Percentiles rank a stretch among this genome's conserved stretches.
phyloP scores from a whole-genome alignment of 208 protist species.

The Crithidia sp. region DNA sequence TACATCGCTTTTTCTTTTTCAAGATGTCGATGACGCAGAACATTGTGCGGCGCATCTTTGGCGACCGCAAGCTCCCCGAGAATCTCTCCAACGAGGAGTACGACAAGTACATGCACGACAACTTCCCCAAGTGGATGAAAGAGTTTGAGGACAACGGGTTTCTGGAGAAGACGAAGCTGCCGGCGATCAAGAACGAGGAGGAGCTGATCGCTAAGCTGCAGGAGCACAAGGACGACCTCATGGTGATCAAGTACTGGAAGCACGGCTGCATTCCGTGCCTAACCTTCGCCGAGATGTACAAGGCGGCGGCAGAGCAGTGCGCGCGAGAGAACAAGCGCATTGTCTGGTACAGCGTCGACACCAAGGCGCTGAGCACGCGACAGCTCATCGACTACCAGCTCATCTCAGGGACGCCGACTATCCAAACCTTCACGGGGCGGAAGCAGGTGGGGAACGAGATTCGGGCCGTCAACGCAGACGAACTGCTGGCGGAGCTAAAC shows the following conservation, averaged over 20 bases:
- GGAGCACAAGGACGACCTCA: conserved; percentile 87
- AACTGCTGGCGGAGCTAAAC: conserved; percentile 79
- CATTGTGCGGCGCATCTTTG: conserved; percentile 90
- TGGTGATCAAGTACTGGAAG: conserved; percentile 95
- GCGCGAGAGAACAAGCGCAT: conserved; percentile 64
- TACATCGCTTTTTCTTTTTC: neutral
- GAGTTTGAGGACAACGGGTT: conserved; percentile 92
- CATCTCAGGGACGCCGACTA: conserved; percentile 87
- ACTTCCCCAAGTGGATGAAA: conserved; percentile 86
- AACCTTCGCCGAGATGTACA: conserved; percentile 93
- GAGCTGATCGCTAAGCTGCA: conserved; percentile 86
- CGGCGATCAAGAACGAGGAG: conserved; percentile 82
- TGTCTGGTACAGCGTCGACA: conserved; percentile 91
- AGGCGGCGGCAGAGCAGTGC: conserved; percentile 69
- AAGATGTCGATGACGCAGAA: conserved; percentile 78
- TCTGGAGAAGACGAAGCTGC: conserved; percentile 87
- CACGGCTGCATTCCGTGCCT: conserved; percentile 92
- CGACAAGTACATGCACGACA: conserved; percentile 86
- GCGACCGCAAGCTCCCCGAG: conserved; percentile 75
- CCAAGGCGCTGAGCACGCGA: conserved; percentile 62
- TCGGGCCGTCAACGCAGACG: conserved; percentile 73
- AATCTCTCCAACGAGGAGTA: conserved; percentile 79
- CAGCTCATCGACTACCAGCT: conserved; percentile 89
- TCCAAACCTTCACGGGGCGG: conserved; percentile 87
- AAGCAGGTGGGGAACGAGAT: conserved; percentile 91